Evolutionary conservation across 2,329 filamentous ascomycete genomes (phyloP).

Genomic region (Sarocladium kiliense): DNA sequence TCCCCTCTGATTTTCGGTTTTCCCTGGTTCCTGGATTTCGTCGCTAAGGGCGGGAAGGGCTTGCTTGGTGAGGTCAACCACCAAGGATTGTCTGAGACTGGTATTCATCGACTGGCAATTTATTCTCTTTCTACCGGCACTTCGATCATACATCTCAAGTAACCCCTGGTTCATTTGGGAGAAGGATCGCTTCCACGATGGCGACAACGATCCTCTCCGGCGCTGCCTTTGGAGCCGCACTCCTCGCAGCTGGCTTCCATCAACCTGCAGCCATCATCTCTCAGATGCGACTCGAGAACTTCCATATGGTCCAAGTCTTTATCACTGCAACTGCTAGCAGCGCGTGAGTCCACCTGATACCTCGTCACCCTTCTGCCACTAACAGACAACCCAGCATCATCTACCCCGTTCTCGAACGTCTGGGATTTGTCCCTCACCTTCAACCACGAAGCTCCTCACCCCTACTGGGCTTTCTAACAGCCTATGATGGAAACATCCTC

Average conservation of each 20-base stretch:
- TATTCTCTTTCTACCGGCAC: no score
- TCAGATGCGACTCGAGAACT: slow-evolving; percentile 57
- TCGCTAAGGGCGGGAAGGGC: no score
- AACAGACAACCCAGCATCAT: slow-evolving; percentile 28
- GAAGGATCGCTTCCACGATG: not conserved
- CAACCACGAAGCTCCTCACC: slow-evolving; percentile 45
- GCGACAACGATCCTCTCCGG: slow-evolving; percentile 37
- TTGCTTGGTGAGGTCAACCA: no score
- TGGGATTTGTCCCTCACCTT: slow-evolving; percentile 34
- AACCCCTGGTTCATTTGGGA: no score
- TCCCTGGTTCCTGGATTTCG: no score
- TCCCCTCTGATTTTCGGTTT: no score
- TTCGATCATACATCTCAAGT: no score
- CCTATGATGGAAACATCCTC: slow-evolving; percentile 60
- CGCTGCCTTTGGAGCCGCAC: slow-evolving; percentile 55
- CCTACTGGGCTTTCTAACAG: slow-evolving; percentile 43
- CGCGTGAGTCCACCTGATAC: slow-evolving; percentile 38
- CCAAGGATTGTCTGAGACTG: no score
- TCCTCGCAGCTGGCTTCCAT: slow-evolving; percentile 56
- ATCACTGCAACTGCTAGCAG: slow-evolving; percentile 57
- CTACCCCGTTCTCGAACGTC: slow-evolving; percentile 39
- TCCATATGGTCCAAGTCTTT: slow-evolving; percentile 63
- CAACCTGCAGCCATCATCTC: slow-evolving; percentile 53
- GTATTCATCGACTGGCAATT: no score
- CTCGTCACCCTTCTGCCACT: not conserved